Base-by-base conservation (phyloP, 345 rosid species). In the Eucalyptus globulus region DNA sequence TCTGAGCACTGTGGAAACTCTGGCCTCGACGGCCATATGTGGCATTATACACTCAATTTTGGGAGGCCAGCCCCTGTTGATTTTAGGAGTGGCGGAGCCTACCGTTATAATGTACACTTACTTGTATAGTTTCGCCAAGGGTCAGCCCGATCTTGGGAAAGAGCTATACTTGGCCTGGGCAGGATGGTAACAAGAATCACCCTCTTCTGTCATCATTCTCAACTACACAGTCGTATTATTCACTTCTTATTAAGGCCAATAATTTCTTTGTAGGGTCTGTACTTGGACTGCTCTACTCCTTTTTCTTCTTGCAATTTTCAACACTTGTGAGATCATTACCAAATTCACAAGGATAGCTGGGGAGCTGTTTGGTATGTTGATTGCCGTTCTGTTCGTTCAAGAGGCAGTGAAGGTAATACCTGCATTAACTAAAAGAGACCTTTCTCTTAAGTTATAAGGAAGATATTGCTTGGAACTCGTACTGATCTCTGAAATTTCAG, bases 1-100 rank as follows among this genome's bases (percentile, higher is more conserved):
- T 89, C 91, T 95, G 88, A 94, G 96, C 92, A 86, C 95, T 4
- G 94, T 91, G 90, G 96, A 95, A 72, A 92, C 97, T 34, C 90
- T 95, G 89, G 93, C 95, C 72, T 95, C 96, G 14, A 95, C 97
- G 2, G 95, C 97, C 44, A 37, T 94, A 19, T 95, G 96, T 69
- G 95, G 96, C 44, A 87, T 94, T 51, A 92, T 95, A 3, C 97
- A 95, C 88, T 94, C 97, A 1, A 58, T 95, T 31, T 87, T 95
- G 89, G 96, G 94, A 47, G 93, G 94, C 29, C 93, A 93, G 90
- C 94, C 93, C 7, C 89, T 92, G 87, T 45, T 93, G 87, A 90
- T 93, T 47, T 56, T 93, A 11, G 93, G 94, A 90, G 93, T 93
- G 16, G 94, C 94, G 17, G 94, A 93, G 88, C 94, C 93, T 37